Base-by-base conservation (phyloP, 2,329 filamentous ascomycete species). In the Aureobasidium sp. region DNA sequence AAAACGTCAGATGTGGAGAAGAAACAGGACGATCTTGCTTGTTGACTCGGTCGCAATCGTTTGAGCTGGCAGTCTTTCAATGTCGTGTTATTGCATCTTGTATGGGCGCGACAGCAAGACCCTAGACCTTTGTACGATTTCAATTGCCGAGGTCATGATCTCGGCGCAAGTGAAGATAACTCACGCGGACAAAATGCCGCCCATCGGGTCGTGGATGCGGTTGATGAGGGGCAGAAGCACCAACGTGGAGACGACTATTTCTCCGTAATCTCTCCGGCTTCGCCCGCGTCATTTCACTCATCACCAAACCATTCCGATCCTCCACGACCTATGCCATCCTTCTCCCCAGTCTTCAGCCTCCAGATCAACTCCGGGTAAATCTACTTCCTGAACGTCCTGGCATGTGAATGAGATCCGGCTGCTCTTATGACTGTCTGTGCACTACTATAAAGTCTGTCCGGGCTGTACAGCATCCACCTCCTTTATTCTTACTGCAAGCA, bases 1-100 rank as follows among this genome's bases (percentile, higher is more conserved):
- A 49, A 53, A 61, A 61, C 59, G 59, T 61, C 59, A 61, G 59
- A 61, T 59, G 59, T 61, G 59, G 59, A 55, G 59, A 61, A 49
- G 39, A 15, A 44, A 13, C 42, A 37, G 55, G 48, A 41, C 57
- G 57, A 59, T 59, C 45, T 16, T 48, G 41, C 41, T 36, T 21
- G 27, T 48, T 39, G 32, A 34, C 57, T 59, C 34, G 34, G 36
- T 32, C 29, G 37, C 29, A 16, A 15, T 32, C 15, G 27, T 36
- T 32, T 16, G 21, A 1, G 1, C 21, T 21, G 21, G 21, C 21
- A 21, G 1, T 21, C 1, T 1, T 21, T 21, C 21, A 21, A 21
- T 21, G 21, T 21, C 1, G 21, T 21, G 21, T 21, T 21, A 21
- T 2, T 44, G 3, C 25, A 21, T 21, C 7, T 15, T 37, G 25